These are phyloP conservation scores for Colletotrichum falcatum DNA, from an alignment of 2,329 filamentous ascomycete species.

Conservation along the genomic window DNA sequence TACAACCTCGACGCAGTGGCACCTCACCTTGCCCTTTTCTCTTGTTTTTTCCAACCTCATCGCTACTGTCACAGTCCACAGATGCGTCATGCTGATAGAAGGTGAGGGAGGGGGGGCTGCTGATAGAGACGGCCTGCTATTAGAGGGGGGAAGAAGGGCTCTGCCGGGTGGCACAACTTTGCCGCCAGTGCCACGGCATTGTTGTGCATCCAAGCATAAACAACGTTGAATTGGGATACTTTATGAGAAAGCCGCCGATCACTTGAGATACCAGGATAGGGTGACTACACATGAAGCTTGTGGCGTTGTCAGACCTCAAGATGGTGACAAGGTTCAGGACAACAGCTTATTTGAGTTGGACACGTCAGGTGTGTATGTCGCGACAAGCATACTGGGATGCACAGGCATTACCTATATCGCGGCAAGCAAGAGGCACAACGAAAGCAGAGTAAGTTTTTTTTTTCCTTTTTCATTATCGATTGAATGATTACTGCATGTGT, in stretches of 20 bases:
- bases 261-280: no score
- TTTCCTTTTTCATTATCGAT: slow-evolving; percentile 36
- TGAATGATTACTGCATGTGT: slow-evolving; percentile 35
- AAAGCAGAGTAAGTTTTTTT: slow-evolving; percentile 1
- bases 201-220: background rate
- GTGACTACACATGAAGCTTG: no score
- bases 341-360: background rate
- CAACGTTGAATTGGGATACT: background rate
- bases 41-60: background rate
- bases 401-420: no score
- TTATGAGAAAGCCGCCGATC: background rate
- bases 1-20: background rate
- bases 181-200: background rate
- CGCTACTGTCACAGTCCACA: background rate
- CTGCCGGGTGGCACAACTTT: background rate
- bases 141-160: background rate
- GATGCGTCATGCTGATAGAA: background rate
- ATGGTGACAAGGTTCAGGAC: background rate
- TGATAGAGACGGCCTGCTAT: no score
- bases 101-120: no score
- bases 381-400: background rate
- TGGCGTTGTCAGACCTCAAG: background rate
- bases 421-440: background rate
- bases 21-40: background rate
- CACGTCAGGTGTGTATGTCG: background rate